phyloP scores from a whole-genome alignment of 2,329 filamentous ascomycete genomes.

The Trichoderma sp. region DNA sequence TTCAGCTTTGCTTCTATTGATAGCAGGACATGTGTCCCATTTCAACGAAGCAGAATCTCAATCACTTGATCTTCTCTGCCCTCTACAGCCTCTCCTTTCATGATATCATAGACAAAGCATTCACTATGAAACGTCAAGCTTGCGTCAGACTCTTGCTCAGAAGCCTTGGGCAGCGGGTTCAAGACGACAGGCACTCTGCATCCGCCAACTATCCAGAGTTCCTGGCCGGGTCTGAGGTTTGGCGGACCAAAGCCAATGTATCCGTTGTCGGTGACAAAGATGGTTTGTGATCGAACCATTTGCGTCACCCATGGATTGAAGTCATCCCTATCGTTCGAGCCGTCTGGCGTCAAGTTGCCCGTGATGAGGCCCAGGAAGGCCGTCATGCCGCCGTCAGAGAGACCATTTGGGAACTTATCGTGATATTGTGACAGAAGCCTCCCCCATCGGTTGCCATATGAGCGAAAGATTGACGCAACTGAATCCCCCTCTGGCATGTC shows the following conservation, averaged over 20 bases:
- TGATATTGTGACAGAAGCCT: constrained; percentile 1
- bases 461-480: not conserved
- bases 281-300: constrained; percentile 4
- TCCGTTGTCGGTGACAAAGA: constrained; percentile 11
- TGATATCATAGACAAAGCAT: constrained; percentile 7
- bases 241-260: constrained; percentile 6
- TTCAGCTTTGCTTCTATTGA: not conserved
- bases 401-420: not conserved
- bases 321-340: not conserved
- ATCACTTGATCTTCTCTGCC: not conserved
- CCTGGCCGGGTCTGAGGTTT: constrained; percentile 7
- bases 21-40: no score
- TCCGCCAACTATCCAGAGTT: constrained; percentile 11
- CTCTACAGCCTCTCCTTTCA: constrained; percentile 17
- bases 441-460: constrained; percentile 11
- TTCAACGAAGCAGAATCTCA: constrained; percentile 18
- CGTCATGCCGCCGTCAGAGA: not conserved
- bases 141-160: not conserved
- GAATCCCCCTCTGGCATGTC: not conserved
- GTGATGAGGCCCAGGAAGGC: constrained; percentile 16
- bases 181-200: constrained; percentile 12
- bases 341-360: not conserved
- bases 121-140: constrained; percentile 19
- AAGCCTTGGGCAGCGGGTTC: not conserved
- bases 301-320: not conserved